Evolutionary conservation across 176 grass and related monocot genomes (phyloP).

Genomic region (Triticum timopheevii): DNA sequence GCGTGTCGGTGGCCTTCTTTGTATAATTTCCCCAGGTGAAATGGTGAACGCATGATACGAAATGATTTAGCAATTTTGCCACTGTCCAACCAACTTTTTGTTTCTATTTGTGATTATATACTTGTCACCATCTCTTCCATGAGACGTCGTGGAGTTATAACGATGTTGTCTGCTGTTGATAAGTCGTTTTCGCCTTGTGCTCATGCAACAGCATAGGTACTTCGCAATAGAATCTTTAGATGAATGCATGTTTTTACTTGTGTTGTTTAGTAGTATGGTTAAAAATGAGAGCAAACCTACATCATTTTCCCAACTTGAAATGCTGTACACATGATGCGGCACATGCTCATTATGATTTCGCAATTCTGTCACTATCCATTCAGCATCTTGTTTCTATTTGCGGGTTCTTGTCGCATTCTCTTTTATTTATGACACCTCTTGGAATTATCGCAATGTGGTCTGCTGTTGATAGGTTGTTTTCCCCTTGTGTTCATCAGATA

Average conservation of each 20-base stretch:
- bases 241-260: background rate
- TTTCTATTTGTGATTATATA: background rate
- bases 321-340: background rate
- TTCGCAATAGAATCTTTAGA: background rate
- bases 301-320: background rate
- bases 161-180: background rate
- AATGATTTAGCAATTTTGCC: slow-evolving; percentile 8
- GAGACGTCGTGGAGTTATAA: background rate
- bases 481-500: background rate
- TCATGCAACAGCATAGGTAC: background rate
- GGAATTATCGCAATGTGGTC: background rate
- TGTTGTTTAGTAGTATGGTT: background rate
- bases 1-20: background rate
- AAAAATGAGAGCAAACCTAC: background rate
- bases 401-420: background rate
- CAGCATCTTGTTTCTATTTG: background rate
- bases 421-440: background rate
- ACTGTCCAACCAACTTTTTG: background rate
- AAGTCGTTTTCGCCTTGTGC: background rate
- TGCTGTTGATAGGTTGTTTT: background rate
- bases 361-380: background rate
- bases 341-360: background rate
- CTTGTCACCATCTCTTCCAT: background rate
- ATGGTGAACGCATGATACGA: background rate
- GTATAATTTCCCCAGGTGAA: background rate